Evolutionary conservation across 768 basidiomycete species (phyloP).

Genomic region (Gymnopilus dilepis): DNA sequence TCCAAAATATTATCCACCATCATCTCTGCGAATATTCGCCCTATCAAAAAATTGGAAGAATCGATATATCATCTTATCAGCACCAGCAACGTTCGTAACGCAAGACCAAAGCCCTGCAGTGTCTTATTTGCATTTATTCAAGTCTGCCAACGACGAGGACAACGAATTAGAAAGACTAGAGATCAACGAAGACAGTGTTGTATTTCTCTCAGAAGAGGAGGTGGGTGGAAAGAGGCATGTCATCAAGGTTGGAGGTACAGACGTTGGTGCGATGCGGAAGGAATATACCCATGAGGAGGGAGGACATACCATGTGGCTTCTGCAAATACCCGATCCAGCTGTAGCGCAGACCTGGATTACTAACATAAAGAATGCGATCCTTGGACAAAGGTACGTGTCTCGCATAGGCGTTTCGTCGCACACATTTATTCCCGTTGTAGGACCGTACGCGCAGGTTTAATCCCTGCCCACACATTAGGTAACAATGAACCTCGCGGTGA

Average conservation of each 20-base stretch:
- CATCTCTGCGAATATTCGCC: slow-evolving; percentile 73
- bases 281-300: slow-evolving; percentile 52
- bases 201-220: slow-evolving; percentile 71
- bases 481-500: slow-evolving; percentile 74
- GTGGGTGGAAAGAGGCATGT: slow-evolving; percentile 55
- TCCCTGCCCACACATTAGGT: slow-evolving; percentile 45
- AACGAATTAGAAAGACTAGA: slow-evolving; percentile 75
- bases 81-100: slow-evolving; percentile 45
- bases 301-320: slow-evolving; percentile 67
- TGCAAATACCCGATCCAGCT: slow-evolving; percentile 64
- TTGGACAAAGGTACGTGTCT: slow-evolving; percentile 64
- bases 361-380: slow-evolving; percentile 71
- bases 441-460: slow-evolving; percentile 71
- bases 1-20: slow-evolving; percentile 73
- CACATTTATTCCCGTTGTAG: slow-evolving; percentile 38
- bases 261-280: slow-evolving; percentile 54
- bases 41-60: slow-evolving; percentile 76
- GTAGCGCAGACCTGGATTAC: slow-evolving; percentile 81
- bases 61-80: slow-evolving; percentile 64
- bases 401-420: background rate
- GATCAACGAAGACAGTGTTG: slow-evolving; percentile 78
- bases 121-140: slow-evolving; percentile 79
- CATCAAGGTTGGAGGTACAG: slow-evolving; percentile 70
- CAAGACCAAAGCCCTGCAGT: slow-evolving; percentile 42
- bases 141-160: slow-evolving; percentile 60